Conservation (phyloP, 1,139 yeast species). For the Sugiyamaella novakii region DNA sequence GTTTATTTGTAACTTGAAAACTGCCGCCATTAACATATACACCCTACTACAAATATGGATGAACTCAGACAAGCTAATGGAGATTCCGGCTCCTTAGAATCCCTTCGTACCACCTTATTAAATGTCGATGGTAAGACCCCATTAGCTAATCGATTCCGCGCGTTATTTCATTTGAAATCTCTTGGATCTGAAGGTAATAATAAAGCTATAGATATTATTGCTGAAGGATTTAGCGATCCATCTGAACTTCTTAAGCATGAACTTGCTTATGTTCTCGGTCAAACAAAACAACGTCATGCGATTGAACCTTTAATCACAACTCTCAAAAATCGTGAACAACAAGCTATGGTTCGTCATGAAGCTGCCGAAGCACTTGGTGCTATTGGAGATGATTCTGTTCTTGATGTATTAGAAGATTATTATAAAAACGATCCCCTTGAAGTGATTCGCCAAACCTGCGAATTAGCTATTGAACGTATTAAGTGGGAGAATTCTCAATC, state of each 20-base stretch:
- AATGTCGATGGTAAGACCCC: constrained; percentile 58
- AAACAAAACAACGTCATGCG: constrained; percentile 79
- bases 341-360: constrained; percentile 98
- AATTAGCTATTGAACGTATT: constrained; percentile 91
- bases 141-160: constrained; percentile 87
- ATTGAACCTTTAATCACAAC: constrained; percentile 77
- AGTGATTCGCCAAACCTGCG: constrained; percentile 96
- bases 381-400: constrained; percentile 77
- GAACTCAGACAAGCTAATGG: constrained; percentile 44
- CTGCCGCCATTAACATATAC: no score
- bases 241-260: constrained; percentile 97
- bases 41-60: constrained; percentile 36
- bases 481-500: constrained; percentile 82
- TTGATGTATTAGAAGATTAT: constrained; percentile 66
- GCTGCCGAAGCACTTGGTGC: constrained; percentile 99
- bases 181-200: constrained; percentile 66
- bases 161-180: constrained; percentile 85
- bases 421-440: constrained; percentile 71
- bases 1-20: constrained; percentile 6
- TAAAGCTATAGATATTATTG: constrained; percentile 81
- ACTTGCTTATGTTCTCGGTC: constrained; percentile 98
- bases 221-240: constrained; percentile 73
- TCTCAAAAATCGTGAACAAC: constrained; percentile 58
- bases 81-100: constrained; percentile 33
- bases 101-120: constrained; percentile 36